Evolutionary conservation across 768 basidiomycete genomes (phyloP).

Genomic region (Leccinum longicurvipes): DNA sequence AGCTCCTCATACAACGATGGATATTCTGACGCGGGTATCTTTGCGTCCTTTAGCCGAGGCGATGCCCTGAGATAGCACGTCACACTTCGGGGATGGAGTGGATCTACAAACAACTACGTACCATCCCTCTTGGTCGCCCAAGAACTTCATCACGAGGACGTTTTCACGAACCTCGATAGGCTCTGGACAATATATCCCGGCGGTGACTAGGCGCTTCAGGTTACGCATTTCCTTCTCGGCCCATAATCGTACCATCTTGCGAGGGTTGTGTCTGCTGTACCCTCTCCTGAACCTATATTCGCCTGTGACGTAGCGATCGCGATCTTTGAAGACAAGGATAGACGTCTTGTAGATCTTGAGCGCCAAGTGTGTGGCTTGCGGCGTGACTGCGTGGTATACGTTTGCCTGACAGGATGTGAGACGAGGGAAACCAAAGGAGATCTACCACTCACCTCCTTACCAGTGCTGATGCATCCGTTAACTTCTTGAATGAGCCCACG

Average conservation of each 20-base stretch:
- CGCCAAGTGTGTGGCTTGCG: conserved; percentile 62
- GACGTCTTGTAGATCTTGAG: conserved; percentile 99
- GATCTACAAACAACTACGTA: conserved; percentile 35
- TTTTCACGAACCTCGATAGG: conserved; percentile 95
- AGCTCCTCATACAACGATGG: conserved; percentile 73
- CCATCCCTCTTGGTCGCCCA: conserved; percentile 83
- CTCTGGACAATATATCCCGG: conserved; percentile 83
- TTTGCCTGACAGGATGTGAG: conserved; percentile 68
- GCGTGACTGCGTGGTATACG: conserved; percentile 85
- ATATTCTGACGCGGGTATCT: conserved; percentile 48
- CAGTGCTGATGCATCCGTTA: conserved; percentile 95
- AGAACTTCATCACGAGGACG: conserved; percentile 92
- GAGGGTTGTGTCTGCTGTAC: conserved; percentile 84
- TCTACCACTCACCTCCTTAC: conserved; percentile 75
- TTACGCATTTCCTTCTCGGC: conserved; percentile 99
- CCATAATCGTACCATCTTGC: conserved; percentile 99
- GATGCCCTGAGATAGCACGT: conserved; percentile 63
- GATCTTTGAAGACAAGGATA: conserved; percentile 94
- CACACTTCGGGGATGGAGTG: background rate
- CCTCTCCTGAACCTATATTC: conserved; percentile 94
- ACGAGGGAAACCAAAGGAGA: background rate
- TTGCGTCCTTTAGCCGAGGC: conserved; percentile 89
- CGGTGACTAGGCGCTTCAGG: conserved; percentile 76
- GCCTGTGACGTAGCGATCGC: conserved; percentile 95
- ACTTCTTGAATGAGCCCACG: conserved; percentile 84